A percentile compares a stretch with the other conserved stretches of the same genome.
phyloP scores from a whole-genome alignment of 2,329 filamentous ascomycete genomes.

The Cercospora nicotianae region DNA sequence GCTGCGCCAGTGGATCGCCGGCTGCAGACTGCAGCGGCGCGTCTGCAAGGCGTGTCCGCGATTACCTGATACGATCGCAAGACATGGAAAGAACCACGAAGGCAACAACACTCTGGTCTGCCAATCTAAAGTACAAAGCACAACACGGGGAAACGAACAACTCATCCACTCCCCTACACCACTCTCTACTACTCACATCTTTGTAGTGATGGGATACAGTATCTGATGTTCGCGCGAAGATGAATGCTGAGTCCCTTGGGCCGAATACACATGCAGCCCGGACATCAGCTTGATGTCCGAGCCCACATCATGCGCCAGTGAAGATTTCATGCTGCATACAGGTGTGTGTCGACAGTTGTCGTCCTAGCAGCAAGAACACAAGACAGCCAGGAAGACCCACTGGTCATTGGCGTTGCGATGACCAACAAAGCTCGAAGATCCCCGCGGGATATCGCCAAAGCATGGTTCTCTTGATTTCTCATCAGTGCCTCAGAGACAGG shows the following conservation, averaged over 20 bases:
- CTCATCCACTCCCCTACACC: neutral
- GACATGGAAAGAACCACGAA: neutral
- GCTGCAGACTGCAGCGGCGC: neutral
- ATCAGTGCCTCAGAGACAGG: neutral
- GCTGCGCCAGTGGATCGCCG: neutral
- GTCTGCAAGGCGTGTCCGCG: neutral
- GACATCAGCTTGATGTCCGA: neutral
- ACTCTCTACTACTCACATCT: neutral
- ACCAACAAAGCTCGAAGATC: neutral
- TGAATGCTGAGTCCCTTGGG: neutral
- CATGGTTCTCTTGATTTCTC: neutral
- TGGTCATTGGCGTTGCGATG: neutral
- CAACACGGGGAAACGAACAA: neutral
- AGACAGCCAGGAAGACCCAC: neutral
- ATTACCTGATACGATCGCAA: neutral
- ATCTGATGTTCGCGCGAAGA: neutral
- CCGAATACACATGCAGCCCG: neutral
- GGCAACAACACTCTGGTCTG: neutral
- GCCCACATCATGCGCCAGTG: neutral
- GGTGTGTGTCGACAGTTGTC: neutral
- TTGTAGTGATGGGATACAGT: neutral
- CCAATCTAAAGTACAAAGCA: neutral
- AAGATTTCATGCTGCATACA: neutral
- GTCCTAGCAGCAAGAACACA: neutral
- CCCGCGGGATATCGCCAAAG: neutral